Conservation (phyloP, 2,329 filamentous ascomycete genomes). For the Scopulariopsis brevicaulis region DNA sequence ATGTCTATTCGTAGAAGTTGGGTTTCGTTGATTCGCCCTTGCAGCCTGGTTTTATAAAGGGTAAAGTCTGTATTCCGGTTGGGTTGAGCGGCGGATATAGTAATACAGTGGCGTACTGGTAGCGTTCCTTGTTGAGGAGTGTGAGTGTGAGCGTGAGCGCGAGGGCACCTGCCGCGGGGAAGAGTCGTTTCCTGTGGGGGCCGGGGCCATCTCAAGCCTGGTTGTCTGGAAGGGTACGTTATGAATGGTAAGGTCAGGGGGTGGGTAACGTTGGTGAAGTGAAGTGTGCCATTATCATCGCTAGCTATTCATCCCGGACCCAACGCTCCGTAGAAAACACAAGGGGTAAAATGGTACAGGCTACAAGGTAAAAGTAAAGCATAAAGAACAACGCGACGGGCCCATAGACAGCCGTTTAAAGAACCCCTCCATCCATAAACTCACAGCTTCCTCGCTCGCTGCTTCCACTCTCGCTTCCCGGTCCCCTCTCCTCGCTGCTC, state of each 20-base stretch:
- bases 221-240: too few relatives aligned
- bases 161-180: too few relatives aligned
- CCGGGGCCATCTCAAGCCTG: too few relatives aligned
- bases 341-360: not conserved
- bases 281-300: not conserved
- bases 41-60: not conserved
- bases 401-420: not conserved
- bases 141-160: too few relatives aligned
- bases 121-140: not conserved
- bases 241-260: too few relatives aligned
- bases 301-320: not conserved
- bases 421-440: not conserved
- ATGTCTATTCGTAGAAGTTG: too few relatives aligned
- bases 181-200: too few relatives aligned
- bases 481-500: too few relatives aligned
- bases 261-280: too few relatives aligned
- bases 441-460: not conserved
- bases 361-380: not conserved
- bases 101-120: not conserved
- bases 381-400: not conserved
- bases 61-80: not conserved
- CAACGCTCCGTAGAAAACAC: not conserved
- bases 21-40: not conserved
- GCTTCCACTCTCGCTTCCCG: not conserved
- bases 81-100: not conserved